Base-by-base conservation (phyloP, 305 asterid genomes). In the Plantago coronopus region DNA sequence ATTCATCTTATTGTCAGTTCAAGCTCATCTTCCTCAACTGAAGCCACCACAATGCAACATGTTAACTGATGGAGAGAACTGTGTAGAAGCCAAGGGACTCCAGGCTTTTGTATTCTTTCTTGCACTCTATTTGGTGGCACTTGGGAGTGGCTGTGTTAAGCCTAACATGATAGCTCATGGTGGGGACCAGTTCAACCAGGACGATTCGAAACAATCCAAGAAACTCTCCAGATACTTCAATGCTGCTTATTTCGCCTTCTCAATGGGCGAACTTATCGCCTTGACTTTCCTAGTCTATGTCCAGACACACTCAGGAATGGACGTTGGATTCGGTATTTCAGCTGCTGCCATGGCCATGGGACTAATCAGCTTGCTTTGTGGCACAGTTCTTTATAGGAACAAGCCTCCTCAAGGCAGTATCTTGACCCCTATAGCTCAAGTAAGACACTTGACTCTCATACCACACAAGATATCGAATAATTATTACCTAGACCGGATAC, bases 151-250 rank as follows among this genome's bases (percentile, higher is more conserved):
- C 0, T 91, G 98, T 70, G 95, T 86, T 22, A 91, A 91, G 61
- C 98, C 98, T 5, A 91, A 91, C 54, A 91, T 91, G 97, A 83
- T 91, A 47, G 90, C 97, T 13, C 97, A 89, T 53, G 98, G 98
- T 11, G 97, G 89, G 11, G 96, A 91, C 63, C 98, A 89, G 50
- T 91, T 86, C 81, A 71, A 72, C 57, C 82, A 69, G 15, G 65
- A 71, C 2, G 65, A 74, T 42, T 65, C 67, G 22, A 81, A 62
- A 34, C 81, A 86, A 18, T 81, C 95, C 50, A 86, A 89, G 76
- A 86, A 76, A 25, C 83, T 91, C 9, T 86, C 98, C 1, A 84
- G 78, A 59, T 91, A 89, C 71, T 91, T 91, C 84, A 91, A 91
- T 69, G 91, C 91, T 47, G 96, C 96, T 12, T 91, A 91, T 62